A percentile compares a stretch with the other conserved stretches of the same genome.
phyloP scores from a whole-genome alignment of 768 basidiomycete genomes.

The Boletellus sp. region DNA sequence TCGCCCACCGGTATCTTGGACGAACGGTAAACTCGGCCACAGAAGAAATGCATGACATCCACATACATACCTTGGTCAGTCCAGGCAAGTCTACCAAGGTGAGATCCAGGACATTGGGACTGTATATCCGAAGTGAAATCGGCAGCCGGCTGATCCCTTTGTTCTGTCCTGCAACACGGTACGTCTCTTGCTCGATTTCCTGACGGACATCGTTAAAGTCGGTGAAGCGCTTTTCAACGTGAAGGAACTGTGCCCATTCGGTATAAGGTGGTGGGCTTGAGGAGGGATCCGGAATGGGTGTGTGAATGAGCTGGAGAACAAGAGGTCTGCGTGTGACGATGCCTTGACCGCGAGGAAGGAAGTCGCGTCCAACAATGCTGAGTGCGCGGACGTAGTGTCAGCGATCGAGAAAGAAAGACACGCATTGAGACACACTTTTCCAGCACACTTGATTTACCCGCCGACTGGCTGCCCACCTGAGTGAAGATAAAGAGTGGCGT shows the following conservation, averaged over 20 bases:
- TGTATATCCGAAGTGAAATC: slow-evolving; percentile 93
- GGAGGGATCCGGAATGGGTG: slow-evolving; percentile 54
- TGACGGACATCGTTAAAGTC: slow-evolving; percentile 92
- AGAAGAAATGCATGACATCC: background rate
- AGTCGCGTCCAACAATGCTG: slow-evolving; percentile 93
- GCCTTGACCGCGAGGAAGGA: slow-evolving; percentile 83
- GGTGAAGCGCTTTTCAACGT: slow-evolving; percentile 94
- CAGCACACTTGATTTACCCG: slow-evolving; percentile 93
- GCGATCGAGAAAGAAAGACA: slow-evolving; percentile 3
- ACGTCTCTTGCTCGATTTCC: slow-evolving; percentile 98
- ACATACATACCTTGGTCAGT: slow-evolving; percentile 78
- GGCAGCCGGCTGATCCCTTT: slow-evolving; percentile 97
- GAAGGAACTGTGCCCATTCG: slow-evolving; percentile 97
- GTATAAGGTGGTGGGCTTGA: slow-evolving; percentile 47
- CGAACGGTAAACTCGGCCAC: background rate
- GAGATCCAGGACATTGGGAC: slow-evolving; percentile 91
- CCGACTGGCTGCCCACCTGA: slow-evolving; percentile 94
- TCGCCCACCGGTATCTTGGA: slow-evolving; percentile 89
- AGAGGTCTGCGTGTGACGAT: slow-evolving; percentile 97
- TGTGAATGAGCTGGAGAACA: slow-evolving; percentile 93
- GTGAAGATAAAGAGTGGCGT: background rate
- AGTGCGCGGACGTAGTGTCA: slow-evolving; percentile 1
- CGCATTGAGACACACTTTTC: slow-evolving; percentile 68
- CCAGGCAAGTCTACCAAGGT: slow-evolving; percentile 97
- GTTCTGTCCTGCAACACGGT: slow-evolving; percentile 95